Conservation (phyloP, 2,329 filamentous ascomycete species). For the Fusarium citri region DNA sequence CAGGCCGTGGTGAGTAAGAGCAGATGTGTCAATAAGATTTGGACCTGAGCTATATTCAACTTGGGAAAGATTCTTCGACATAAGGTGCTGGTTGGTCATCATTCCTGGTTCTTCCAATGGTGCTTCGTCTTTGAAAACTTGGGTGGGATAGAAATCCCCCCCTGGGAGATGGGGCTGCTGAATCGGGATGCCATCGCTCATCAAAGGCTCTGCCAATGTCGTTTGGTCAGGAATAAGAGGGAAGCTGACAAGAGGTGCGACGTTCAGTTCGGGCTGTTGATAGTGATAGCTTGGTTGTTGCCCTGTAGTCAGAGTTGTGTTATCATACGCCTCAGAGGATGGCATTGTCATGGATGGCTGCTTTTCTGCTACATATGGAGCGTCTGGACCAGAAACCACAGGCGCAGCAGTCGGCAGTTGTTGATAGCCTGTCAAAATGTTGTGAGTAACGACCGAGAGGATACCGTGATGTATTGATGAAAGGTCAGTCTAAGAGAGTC, state of each 20-base stretch:
- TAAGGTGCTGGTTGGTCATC: slow-evolving; percentile 32
- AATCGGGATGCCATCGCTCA: slow-evolving; percentile 19
- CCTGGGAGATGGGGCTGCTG: slow-evolving; percentile 34
- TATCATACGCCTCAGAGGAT: slow-evolving; percentile 34
- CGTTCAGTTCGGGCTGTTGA: slow-evolving; percentile 33
- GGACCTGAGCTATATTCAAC: slow-evolving; percentile 37
- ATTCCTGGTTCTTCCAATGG: slow-evolving; percentile 31
- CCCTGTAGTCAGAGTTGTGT: slow-evolving; percentile 22
- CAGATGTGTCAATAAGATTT: slow-evolving; percentile 24
- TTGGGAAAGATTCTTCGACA: slow-evolving; percentile 31
- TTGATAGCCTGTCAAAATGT: slow-evolving; percentile 50
- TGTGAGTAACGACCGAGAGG: slow-evolving; percentile 25
- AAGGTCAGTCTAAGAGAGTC: neutral
- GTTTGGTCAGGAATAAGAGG: slow-evolving; percentile 37
- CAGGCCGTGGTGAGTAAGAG: slow-evolving; percentile 33
- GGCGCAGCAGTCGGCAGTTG: slow-evolving; percentile 44
- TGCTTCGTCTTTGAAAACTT: slow-evolving; percentile 39
- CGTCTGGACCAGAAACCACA: slow-evolving; percentile 46
- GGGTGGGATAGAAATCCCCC: slow-evolving; percentile 37
- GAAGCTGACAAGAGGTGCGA: slow-evolving; percentile 39
- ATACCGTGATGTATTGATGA: neutral
- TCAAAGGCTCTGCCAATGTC: slow-evolving; percentile 29
- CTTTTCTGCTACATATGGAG: slow-evolving; percentile 50
- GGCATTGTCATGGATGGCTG: slow-evolving; percentile 41
- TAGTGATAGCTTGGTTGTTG: slow-evolving; percentile 32